These are phyloP conservation scores for Colletotrichum simmondsii DNA, from an alignment of 2,329 filamentous ascomycete genomes.

Conservation along the genomic window DNA sequence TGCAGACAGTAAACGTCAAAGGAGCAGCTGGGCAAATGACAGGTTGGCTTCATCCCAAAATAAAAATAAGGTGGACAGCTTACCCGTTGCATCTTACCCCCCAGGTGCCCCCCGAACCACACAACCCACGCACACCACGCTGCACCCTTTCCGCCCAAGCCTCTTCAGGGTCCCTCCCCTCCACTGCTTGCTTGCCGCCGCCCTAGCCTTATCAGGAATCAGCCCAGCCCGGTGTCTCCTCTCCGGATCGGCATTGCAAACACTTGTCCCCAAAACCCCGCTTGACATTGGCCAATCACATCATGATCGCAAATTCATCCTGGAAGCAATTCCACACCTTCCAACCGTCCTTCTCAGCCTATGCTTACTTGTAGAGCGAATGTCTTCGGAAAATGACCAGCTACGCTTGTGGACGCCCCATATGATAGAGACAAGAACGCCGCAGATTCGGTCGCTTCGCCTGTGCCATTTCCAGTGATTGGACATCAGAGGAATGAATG, in stretches of 20 bases:
- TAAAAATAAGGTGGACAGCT: slow-evolving; percentile 35
- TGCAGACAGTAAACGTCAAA: neutral
- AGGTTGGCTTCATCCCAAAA: slow-evolving; percentile 40
- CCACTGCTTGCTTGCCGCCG: slow-evolving; percentile 23
- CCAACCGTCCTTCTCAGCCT: neutral
- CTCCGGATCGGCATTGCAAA: slow-evolving; percentile 32
- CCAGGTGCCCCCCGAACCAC: slow-evolving; percentile 6
- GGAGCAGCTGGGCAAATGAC: slow-evolving; percentile 27
- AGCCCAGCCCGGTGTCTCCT: slow-evolving; percentile 25
- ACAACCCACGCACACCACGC: neutral
- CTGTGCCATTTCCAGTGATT: neutral
- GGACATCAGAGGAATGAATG: neutral
- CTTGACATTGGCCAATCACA: slow-evolving; percentile 33
- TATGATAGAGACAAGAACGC: neutral
- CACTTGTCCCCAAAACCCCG: slow-evolving; percentile 19
- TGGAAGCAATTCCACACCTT: neutral
- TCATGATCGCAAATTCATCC: slow-evolving; percentile 29
- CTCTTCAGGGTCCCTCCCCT: slow-evolving; percentile 30
- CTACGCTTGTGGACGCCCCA: neutral
- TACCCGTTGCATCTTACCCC: slow-evolving; percentile 4
- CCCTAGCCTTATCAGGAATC: slow-evolving; percentile 35
- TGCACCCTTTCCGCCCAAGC: slow-evolving; percentile 15
- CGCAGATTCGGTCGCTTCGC: neutral
- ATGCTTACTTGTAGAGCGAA: neutral
- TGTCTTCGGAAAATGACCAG: neutral